Base-by-base conservation (phyloP, 2,329 filamentous ascomycete genomes). In the Epicoccum nigrum region DNA sequence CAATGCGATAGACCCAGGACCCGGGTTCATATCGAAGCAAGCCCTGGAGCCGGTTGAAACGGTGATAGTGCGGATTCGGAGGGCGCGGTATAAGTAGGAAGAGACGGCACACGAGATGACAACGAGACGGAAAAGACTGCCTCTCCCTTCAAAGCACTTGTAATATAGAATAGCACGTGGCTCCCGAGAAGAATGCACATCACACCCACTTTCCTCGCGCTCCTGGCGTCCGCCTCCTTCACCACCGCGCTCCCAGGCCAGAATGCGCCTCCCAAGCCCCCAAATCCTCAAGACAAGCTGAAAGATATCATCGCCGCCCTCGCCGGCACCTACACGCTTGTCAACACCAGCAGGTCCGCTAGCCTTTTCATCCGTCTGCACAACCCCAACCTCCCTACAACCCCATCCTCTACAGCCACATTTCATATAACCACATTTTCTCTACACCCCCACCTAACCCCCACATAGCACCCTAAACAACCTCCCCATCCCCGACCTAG, bases 241-340 rank as follows among this genome's bases (percentile, higher is more conserved):
- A 37, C 43, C 4, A 21, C 45, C 4, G 57, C 57, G 2, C 45
- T 50, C 16, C 53, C 40, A 33, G 34, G 37, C 52, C 7, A 34
- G 19, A 35, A 17, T 16, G 21, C 43, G 32, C 27, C 32, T 9
- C 23, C 48, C 7, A 51, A 51, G 9, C 37, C 28, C 7, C 3
- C 19, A 16, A 41, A 35, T 16, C 30, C 51, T 11, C 42, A 52
- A 30, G 32, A 42, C 15, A 41, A 35, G 16, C 30, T 45, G 12
- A 37, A 52, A 30, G 32, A 42, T 12, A 67, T 67, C 33, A 39
- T 64, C 39, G 47, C 41, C 7, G 53, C 63, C 0, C 48, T 67
- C 3, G 62, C 63, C 0, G 64, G 64, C 6, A 66, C 62, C 4
- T 67, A 66, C 42, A 45, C 56, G 0, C 60, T 67, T 7, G 34